Evolutionary conservation across 225 moss, liverwort and hornwort species (phyloP).

Genomic region (Marchantia paleacea): DNA sequence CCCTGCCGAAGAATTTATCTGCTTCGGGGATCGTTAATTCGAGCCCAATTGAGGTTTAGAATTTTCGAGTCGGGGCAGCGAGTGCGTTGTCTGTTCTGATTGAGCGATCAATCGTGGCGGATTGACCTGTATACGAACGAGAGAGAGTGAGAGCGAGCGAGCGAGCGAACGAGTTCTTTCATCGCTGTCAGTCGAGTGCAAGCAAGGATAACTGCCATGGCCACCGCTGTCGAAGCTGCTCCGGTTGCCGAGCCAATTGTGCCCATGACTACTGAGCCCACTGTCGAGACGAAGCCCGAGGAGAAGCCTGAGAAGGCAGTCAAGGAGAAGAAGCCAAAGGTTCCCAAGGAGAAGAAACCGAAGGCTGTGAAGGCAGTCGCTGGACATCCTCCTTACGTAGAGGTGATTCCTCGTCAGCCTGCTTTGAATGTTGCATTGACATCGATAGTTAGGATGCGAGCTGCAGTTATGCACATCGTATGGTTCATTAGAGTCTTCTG

Average conservation of each 20-base stretch:
- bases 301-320: constrained; percentile 57
- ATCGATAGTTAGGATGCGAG: too few relatives aligned
- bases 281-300: constrained; percentile 36
- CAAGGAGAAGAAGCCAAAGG: constrained; percentile 47
- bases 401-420: constrained; percentile 33
- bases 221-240: constrained; percentile 41
- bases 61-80: background rate
- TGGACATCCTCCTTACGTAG: constrained; percentile 69
- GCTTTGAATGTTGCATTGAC: too few relatives aligned
- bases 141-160: background rate
- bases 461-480: background rate
- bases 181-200: background rate
- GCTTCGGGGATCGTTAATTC: background rate
- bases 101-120: constrained; percentile 3
- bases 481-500: background rate
- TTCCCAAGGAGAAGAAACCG: constrained; percentile 53
- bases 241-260: constrained; percentile 36
- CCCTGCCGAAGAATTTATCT: too few relatives aligned
- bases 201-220: constrained; percentile 37
- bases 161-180: background rate
- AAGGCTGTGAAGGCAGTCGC: constrained; percentile 51
- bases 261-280: constrained; percentile 27
- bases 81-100: background rate
- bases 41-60: background rate
- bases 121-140: background rate